phyloP scores from a whole-genome alignment of 495 filamentous ascomycete species.

The Aspergillus haitiensis region DNA sequence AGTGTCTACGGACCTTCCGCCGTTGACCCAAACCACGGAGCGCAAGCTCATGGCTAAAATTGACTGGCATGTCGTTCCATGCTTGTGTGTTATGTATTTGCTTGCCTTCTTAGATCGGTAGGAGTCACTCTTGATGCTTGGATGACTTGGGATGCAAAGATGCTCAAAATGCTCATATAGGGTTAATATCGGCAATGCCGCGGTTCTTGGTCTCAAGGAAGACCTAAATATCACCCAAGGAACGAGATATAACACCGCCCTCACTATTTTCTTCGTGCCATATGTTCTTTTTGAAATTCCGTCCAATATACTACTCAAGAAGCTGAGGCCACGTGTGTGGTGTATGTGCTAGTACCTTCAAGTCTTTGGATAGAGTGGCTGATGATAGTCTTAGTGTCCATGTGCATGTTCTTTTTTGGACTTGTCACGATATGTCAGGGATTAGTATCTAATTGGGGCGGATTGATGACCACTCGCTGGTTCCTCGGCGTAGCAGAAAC shows the following conservation, averaged over 20 bases:
- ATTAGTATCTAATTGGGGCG: slow-evolving; percentile 72
- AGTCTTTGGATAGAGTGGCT: not conserved
- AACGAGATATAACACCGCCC: slow-evolving; percentile 71
- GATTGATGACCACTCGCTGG: slow-evolving; percentile 79
- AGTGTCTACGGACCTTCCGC: slow-evolving; percentile 29
- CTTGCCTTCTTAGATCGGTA: slow-evolving; percentile 85
- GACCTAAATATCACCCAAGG: slow-evolving; percentile 59
- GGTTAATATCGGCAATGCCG: slow-evolving; percentile 69
- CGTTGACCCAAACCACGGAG: slow-evolving; percentile 60
- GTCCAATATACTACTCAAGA: slow-evolving; percentile 83
- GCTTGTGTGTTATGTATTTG: slow-evolving; percentile 78
- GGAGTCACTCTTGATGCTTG: slow-evolving; percentile 15
- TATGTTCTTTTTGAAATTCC: slow-evolving; percentile 88
- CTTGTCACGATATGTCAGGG: slow-evolving; percentile 77
- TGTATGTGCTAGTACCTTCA: slow-evolving; percentile 34
- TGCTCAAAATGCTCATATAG: slow-evolving; percentile 31
- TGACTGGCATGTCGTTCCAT: slow-evolving; percentile 78
- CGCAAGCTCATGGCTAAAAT: slow-evolving; percentile 71
- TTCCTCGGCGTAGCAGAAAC: slow-evolving; percentile 75
- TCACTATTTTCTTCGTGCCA: slow-evolving; percentile 91
- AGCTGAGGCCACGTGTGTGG: slow-evolving; percentile 80
- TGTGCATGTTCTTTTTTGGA: slow-evolving; percentile 84
- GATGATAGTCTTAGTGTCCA: slow-evolving; percentile 46
- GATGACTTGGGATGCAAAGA: not conserved
- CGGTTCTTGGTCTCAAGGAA: slow-evolving; percentile 58